Conservation (phyloP, 2,329 filamentous ascomycete genomes). For the Aspergillus sclerotialis region DNA sequence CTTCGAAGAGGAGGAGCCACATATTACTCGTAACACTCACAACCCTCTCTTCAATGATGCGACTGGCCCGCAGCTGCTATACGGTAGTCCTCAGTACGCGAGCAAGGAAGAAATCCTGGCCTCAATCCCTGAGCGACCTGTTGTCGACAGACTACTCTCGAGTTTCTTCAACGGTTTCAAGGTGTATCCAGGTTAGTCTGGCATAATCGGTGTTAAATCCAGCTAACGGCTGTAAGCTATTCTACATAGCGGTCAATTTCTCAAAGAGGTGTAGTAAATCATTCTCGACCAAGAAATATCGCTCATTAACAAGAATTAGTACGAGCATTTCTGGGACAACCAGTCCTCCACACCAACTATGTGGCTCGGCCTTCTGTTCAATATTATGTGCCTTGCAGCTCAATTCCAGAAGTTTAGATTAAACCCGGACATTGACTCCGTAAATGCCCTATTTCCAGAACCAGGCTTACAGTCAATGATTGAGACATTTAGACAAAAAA, state of each 20-base stretch:
- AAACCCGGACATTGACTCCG: too few species aligned
- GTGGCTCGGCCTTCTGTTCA: slow-evolving; percentile 12
- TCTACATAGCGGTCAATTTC: slow-evolving; percentile 10
- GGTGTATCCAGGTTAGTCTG: slow-evolving; percentile 10
- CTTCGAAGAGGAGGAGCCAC: slow-evolving; percentile 2
- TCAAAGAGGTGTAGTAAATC: slow-evolving; percentile 5
- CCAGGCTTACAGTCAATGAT: too few species aligned
- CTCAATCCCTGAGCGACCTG: slow-evolving; percentile 2
- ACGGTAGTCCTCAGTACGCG: not conserved
- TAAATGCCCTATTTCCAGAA: too few species aligned
- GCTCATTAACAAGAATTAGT: too few species aligned
- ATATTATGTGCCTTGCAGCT: slow-evolving; percentile 7
- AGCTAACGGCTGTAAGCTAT: slow-evolving; percentile 4
- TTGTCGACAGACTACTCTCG: slow-evolving; percentile 8
- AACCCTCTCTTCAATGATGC: not conserved
- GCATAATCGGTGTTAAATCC: too few species aligned
- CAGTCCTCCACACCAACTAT: slow-evolving; percentile 6
- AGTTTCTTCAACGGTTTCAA: slow-evolving; percentile 1
- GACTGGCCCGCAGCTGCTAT: not conserved
- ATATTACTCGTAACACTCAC: not conserved
- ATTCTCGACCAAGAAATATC: not conserved
- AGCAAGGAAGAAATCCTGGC: slow-evolving; percentile 6
- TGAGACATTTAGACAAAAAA: not conserved
- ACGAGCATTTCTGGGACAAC: slow-evolving; percentile 13
- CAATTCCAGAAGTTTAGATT: slow-evolving; percentile 5